Conservation (phyloP, 1,139 yeast species). For the Taphrina betulina region DNA sequence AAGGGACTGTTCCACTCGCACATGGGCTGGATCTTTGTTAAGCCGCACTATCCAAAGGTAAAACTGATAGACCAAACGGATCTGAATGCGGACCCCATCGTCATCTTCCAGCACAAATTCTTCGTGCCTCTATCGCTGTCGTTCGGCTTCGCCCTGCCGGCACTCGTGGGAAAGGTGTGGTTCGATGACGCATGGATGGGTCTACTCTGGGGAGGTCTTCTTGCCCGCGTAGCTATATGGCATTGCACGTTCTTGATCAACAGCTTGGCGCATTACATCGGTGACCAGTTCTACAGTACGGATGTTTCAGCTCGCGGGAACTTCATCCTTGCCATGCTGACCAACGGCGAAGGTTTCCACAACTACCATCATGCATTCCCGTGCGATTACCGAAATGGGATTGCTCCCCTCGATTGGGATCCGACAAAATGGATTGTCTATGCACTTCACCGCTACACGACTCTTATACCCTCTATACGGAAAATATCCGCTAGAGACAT, state of each 20-base stretch:
- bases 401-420: slow-evolving; percentile 97
- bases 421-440: slow-evolving; percentile 80
- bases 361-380: slow-evolving; percentile 99
- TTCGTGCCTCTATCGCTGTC: slow-evolving; percentile 66
- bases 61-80: slow-evolving; percentile 88
- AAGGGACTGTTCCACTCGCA: slow-evolving; percentile 94
- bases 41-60: slow-evolving; percentile 91
- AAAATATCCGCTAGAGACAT: slow-evolving; percentile 97
- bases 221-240: slow-evolving; percentile 81
- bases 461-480: slow-evolving; percentile 88
- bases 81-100: slow-evolving; percentile 84
- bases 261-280: slow-evolving; percentile 98
- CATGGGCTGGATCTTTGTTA: slow-evolving; percentile 94
- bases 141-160: slow-evolving; percentile 72
- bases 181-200: slow-evolving; percentile 96
- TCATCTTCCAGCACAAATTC: slow-evolving; percentile 89
- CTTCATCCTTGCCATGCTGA: slow-evolving; percentile 85
- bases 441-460: slow-evolving; percentile 79
- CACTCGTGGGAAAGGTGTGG: slow-evolving; percentile 67
- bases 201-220: slow-evolving; percentile 81
- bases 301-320: slow-evolving; percentile 98
- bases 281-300: slow-evolving; percentile 93
- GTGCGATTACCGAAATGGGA: slow-evolving; percentile 94
- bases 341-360: slow-evolving; percentile 99
- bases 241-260: slow-evolving; percentile 99